These are phyloP conservation scores for Panellus pusillus DNA, from an alignment of 768 basidiomycete species.

Conservation along the genomic window DNA sequence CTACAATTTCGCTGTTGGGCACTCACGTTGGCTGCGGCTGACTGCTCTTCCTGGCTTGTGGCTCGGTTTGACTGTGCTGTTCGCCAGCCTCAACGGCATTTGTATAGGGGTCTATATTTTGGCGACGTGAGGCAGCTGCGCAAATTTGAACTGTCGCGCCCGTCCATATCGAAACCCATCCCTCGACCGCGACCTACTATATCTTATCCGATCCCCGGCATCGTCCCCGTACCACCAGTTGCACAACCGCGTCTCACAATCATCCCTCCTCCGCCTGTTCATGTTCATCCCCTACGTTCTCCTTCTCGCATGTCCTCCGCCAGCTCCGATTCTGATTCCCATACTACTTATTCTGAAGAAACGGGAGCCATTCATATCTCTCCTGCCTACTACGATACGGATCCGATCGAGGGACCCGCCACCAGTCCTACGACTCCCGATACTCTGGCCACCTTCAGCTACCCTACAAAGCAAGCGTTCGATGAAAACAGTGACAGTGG, in stretches of 20 bases:
- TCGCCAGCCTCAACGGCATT: slow-evolving; percentile 69
- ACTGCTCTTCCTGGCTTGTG: slow-evolving; percentile 66
- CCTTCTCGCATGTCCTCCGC: slow-evolving; percentile 27
- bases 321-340: slow-evolving; percentile 24
- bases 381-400: slow-evolving; percentile 41
- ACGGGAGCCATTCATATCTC: slow-evolving; percentile 40
- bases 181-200: slow-evolving; percentile 23
- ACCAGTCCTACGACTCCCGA: slow-evolving; percentile 28
- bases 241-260: slow-evolving; percentile 26
- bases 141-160: slow-evolving; percentile 74
- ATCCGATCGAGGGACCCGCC: slow-evolving; percentile 35
- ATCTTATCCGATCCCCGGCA: slow-evolving; percentile 26
- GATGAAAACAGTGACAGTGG: slow-evolving; percentile 19
- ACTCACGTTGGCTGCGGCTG: slow-evolving; percentile 59
- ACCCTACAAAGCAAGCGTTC: slow-evolving; percentile 19
- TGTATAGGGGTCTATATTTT: slow-evolving; percentile 80
- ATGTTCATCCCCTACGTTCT: slow-evolving; percentile 22
- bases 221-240: slow-evolving; percentile 17
- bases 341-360: slow-evolving; percentile 20
- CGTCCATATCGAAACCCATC: slow-evolving; percentile 55
- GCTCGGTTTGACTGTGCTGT: slow-evolving; percentile 62
- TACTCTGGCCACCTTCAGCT: slow-evolving; percentile 9
- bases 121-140: slow-evolving; percentile 78
- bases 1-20: slow-evolving; percentile 45
- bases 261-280: slow-evolving; percentile 31